Evolutionary conservation across 2,329 filamentous ascomycete genomes (phyloP), one percentile per base, ranked within the genome.

Genomic region (Alternaria infectoria): DNA sequence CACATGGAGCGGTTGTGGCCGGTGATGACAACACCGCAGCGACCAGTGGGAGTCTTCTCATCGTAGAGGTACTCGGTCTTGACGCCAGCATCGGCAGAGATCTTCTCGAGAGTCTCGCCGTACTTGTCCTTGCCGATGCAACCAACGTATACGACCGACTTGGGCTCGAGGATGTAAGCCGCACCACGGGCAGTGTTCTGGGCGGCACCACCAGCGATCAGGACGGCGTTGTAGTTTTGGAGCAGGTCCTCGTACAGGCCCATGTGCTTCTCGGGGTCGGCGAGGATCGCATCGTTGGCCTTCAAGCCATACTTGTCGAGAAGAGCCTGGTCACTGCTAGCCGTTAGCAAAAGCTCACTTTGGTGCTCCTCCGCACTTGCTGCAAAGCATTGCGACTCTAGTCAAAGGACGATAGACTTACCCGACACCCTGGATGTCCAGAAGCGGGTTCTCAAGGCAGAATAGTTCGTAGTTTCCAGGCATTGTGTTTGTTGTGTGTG

Each of bases 141-240:
- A 73, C 96, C 96, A 70, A 98, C 88, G 87, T 93, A 99, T 80
- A 97, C 89, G 77, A 96, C 93, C 68, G 92, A 95, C 85, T 97
- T 91, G 65, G 91, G 85, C 30, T 93, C 90, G 61, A 99, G 93
- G 70, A 98, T 90, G 87, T 99, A 99, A 23, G 96, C 93, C 69
- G 95, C 96, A 73, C 96, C 96, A 78, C 96, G 91, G 73, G 96
- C 95, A 57, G 93, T 96, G 88, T 99, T 99, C 85, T 99, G 96
- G 28, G 96, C 96, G 60, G 96, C 96, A 77, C 96, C 96, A 70
- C 96, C 96, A 58, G 96, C 93, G 79, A 98, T 96, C 80, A 98
- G 87, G 84, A 97, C 96, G 68, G 95, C 95, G 75, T 96, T 89
- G 84, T 90, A 93, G 87, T 96, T 95, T 83, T 92, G 91, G 75